Evolutionary conservation across 805 yeast genomes (phyloP).

Genomic region (Teunomyces funiuensis): DNA sequence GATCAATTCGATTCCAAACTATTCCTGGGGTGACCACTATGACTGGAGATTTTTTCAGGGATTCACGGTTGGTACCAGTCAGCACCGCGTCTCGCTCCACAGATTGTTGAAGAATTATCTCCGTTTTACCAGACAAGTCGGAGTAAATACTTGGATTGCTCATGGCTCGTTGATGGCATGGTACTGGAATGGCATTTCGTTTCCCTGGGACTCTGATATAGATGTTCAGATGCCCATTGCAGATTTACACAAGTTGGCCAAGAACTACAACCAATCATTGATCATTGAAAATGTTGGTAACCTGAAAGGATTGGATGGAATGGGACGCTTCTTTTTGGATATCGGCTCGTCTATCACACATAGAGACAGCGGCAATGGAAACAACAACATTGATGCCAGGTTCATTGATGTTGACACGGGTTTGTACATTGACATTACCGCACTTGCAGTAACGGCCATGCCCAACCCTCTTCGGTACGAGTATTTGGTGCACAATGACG

Average conservation of each 20-base stretch:
- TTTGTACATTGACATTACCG: constrained; percentile 28
- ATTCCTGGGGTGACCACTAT: constrained; percentile 23
- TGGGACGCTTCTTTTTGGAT: constrained; percentile 23
- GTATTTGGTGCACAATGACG: constrained; percentile 3
- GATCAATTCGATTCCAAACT: constrained; percentile 10
- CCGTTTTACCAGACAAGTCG: constrained; percentile 17
- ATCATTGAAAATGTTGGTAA: constrained; percentile 16
- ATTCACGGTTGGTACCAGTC: constrained; percentile 15
- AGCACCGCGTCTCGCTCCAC: constrained; percentile 16
- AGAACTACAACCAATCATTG: constrained; percentile 21
- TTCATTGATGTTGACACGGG: constrained; percentile 28
- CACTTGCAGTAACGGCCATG: constrained; percentile 30
- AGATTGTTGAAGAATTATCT: constrained; percentile 19
- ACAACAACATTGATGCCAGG: constrained; percentile 20
- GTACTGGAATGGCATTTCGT: constrained; percentile 24
- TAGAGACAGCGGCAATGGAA: constrained; percentile 51
- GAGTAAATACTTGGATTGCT: constrained; percentile 24
- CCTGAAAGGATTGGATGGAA: constrained; percentile 17
- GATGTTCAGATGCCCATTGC: constrained; percentile 26
- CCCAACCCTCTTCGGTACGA: constrained; percentile 19
- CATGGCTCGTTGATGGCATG: constrained; percentile 22
- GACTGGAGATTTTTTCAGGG: constrained; percentile 28
- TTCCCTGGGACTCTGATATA: constrained; percentile 26
- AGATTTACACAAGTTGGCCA: constrained; percentile 19
- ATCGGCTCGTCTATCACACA: constrained; percentile 23